Evolutionary conservation across 441 rosid species (phyloP).

Genomic region (Aleurites moluccanus): DNA sequence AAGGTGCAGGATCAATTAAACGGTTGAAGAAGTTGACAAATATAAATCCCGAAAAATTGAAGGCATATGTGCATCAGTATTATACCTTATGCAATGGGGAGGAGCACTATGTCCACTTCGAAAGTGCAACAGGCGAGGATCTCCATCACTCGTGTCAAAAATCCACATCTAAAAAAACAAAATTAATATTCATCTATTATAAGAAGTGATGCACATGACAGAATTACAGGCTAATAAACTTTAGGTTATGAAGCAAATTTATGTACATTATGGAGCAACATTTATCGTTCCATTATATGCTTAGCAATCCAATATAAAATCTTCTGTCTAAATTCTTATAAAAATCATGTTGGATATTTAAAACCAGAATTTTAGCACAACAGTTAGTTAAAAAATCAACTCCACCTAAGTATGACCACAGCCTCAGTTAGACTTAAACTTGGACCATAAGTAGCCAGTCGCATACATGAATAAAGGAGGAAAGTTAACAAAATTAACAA

Average conservation of each 20-base stretch:
- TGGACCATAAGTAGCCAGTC: neutral
- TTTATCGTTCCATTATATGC: neutral
- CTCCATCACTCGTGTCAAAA: slow-evolving; percentile 93
- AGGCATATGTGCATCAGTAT: neutral
- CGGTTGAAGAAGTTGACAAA: neutral
- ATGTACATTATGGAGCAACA: neutral
- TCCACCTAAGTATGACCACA: neutral
- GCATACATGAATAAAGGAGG: neutral
- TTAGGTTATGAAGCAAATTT: neutral
- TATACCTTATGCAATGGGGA: slow-evolving; percentile 88
- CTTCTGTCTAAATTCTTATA: neutral
- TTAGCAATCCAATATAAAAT: neutral
- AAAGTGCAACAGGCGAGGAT: slow-evolving; percentile 92
- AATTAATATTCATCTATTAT: neutral
- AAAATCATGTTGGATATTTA: neutral
- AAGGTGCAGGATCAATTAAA: neutral
- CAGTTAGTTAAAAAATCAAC: neutral
- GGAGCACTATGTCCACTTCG: slow-evolving; percentile 99
- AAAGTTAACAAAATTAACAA: neutral
- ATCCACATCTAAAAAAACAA: slow-evolving; percentile 77
- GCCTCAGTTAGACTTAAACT: neutral
- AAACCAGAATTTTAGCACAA: neutral
- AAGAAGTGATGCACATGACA: neutral
- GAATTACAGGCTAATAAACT: slow-evolving; percentile 2
- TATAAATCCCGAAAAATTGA: neutral